Evolutionary conservation across 768 basidiomycete species (phyloP), one percentile per base, ranked within the genome.

Genomic region (Lentinula raphanica): DNA sequence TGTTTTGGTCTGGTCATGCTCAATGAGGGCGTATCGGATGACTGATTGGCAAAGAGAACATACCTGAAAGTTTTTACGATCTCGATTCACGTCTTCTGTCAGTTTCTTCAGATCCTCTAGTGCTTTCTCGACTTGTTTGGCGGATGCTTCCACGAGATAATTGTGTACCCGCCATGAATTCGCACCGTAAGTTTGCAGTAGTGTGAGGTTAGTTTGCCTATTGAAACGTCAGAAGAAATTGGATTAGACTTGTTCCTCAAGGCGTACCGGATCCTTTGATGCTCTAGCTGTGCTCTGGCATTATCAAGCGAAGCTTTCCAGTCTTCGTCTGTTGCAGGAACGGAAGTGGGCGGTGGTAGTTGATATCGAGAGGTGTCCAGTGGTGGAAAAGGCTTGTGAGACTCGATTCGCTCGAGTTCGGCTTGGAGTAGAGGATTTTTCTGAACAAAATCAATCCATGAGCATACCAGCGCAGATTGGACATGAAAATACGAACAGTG

Each of bases 111-210:
- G 63, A 62, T 88, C 84, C 65, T 92, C 93, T n/a, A 90, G 70
- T 9, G 84, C 76, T 61, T 77, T 79, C 69, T 94, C 92, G 7
- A 83, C 74, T 59, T 84, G 81, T 64, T 86, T 87, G 7, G 87
- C 84, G 32, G 87, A 84, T 25, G 84, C 79, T 69, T 96, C 93
- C 23, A 94, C 74, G 31, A 90, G 77, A 66, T 93, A 94, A 71
- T 98, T 98, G 67, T 92, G 86, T 71, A 94, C 85, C 60, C 90
- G 83, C 90, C 92, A 96, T 12, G 90, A 88, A 75, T 98, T 98
- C 17, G 87, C 74, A 3, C 91, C 96, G 66, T 96, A 94, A 32
- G 84, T 87, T 68, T 94, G 87, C 32, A 95, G 72, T 29, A 98
- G 75, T 3, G 86, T 81, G 53, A 92, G 72, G 74, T 97, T 98